Evolutionary conservation across 805 yeast genomes (phyloP), one percentile per base, ranked within the genome.

Genomic region (Clavispora asparagi): DNA sequence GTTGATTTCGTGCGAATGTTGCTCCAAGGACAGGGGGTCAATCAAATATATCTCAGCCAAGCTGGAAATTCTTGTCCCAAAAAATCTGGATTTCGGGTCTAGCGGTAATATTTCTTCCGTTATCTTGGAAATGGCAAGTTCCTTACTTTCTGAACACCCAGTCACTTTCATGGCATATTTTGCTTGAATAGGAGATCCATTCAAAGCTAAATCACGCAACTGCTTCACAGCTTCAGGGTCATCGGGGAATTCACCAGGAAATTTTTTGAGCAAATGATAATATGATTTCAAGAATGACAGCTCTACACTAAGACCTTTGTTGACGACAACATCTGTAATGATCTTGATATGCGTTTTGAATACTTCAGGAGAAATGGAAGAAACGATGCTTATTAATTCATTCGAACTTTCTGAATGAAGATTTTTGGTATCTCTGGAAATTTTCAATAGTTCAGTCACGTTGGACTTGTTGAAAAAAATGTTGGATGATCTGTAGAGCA

Each of bases 391-490:
- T 25, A 88, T 63, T 4, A 85, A 52, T 41, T 74, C 79, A 45
- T 80, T 77, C 0, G 90, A 74, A 26, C 64, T 52, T 7, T 61
- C 42, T 36, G 58, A 52, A 53, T 67, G 57, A 11, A 62, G 53
- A 40, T 62, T 58, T 6, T 54, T 43, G 2, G 61, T 41, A 42
- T 76, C 70, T 45, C 70, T 73, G 6, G 78, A 65, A 31, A 71
- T 56, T 16, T 65, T 71, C n/a, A 86, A 62, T 5, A 87, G 63
- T 14, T 78, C 70, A 0, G 76, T 63, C 16, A 88, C 70, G 55
- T 81, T 85, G 17, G 87, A 77, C 54, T 77, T 76, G 65, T 88
- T 90, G 63, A 76, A 85, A 19, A 83, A 58, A 3, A 85, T 62
- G 29, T 77, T 71, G 0, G 91, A 75, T 0, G 84, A 62, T 51